These are phyloP conservation scores for Ilex aquifolium DNA, from an alignment of 257 asterid genomes.

Conservation along the genomic window DNA sequence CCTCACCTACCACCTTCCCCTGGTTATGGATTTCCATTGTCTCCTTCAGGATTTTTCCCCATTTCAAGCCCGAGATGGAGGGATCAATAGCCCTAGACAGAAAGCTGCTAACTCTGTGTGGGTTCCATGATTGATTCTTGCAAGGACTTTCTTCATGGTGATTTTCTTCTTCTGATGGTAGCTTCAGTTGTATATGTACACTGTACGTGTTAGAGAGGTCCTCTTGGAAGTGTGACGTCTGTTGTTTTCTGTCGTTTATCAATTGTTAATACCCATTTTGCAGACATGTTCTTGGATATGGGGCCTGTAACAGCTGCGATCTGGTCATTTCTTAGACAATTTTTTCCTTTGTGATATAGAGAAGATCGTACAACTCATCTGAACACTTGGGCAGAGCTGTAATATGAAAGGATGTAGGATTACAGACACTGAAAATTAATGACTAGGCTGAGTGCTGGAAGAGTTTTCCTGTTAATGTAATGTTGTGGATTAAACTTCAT, in stretches of 20 bases:
- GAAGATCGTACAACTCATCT: slow-evolving; percentile 13
- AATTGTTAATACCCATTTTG: slow-evolving; percentile 18
- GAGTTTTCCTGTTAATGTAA: slow-evolving; percentile 7
- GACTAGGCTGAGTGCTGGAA: slow-evolving; percentile 5
- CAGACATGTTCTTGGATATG: slow-evolving; percentile 8
- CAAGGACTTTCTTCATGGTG: slow-evolving; percentile 18
- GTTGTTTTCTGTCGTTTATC: slow-evolving; percentile 13
- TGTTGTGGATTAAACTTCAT: too few relatives aligned
- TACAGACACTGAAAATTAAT: not conserved
- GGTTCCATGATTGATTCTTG: slow-evolving; percentile 19
- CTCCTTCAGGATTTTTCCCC: slow-evolving; percentile 77
- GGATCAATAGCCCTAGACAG: slow-evolving; percentile 37
- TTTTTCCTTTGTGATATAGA: slow-evolving; percentile 14
- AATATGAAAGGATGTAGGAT: slow-evolving; percentile 13
- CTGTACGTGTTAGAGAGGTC: slow-evolving; percentile 23
- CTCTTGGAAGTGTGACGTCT: slow-evolving; percentile 18
- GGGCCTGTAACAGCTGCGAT: slow-evolving; percentile 16
- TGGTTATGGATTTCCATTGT: slow-evolving; percentile 77
- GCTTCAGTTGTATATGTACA: slow-evolving; percentile 24
- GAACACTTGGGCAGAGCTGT: not conserved
- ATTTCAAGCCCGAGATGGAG: slow-evolving; percentile 86
- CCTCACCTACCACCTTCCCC: slow-evolving; percentile 85
- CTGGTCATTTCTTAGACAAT: slow-evolving; percentile 9
- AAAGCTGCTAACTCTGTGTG: slow-evolving; percentile 30
- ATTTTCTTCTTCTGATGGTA: slow-evolving; percentile 12